Percentiles rank a stretch among this genome's conserved stretches.
These are phyloP conservation scores for Haberlea rhodopensis DNA, from an alignment of 257 asterid genomes.

Conservation along the genomic window DNA sequence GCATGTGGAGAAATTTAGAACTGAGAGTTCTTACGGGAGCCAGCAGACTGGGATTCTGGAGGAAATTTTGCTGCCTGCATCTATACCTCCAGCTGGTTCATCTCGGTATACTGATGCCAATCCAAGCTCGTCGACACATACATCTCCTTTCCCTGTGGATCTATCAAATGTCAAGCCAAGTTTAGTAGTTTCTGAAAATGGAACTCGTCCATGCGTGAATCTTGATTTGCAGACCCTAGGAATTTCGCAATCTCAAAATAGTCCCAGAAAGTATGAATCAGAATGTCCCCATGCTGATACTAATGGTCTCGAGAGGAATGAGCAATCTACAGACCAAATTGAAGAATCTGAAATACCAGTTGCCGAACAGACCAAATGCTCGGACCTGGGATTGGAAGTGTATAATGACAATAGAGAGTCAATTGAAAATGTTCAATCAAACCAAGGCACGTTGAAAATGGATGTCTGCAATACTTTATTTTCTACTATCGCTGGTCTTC, in stretches of 20 bases:
- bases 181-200: conserved; percentile 24
- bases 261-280: conserved; percentile 21
- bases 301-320: conserved; percentile 19
- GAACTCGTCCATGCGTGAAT: conserved; percentile 11
- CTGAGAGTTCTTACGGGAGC: conserved; percentile 23
- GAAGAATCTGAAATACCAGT: conserved; percentile 25
- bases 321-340: conserved; percentile 21
- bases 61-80: conserved; percentile 10
- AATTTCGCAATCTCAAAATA: conserved; percentile 16
- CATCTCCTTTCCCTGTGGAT: conserved; percentile 19
- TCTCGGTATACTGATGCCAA: conserved; percentile 27
- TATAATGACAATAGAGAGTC: conserved; percentile 13
- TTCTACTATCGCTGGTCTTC: conserved; percentile 24
- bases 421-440: conserved; percentile 18
- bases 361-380: conserved; percentile 22
- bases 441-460: conserved; percentile 20
- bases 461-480: conserved; percentile 24
- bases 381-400: conserved; percentile 22
- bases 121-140: conserved; percentile 25
- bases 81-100: conserved; percentile 27
- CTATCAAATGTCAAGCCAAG: conserved; percentile 24
- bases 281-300: conserved; percentile 13
- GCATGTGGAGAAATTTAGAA: conserved; percentile 9
- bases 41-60: conserved; percentile 21
- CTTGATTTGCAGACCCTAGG: conserved; percentile 21